Evolutionary conservation across 345 rosid genomes (phyloP).

Genomic region (Schrenkiella parvula): DNA sequence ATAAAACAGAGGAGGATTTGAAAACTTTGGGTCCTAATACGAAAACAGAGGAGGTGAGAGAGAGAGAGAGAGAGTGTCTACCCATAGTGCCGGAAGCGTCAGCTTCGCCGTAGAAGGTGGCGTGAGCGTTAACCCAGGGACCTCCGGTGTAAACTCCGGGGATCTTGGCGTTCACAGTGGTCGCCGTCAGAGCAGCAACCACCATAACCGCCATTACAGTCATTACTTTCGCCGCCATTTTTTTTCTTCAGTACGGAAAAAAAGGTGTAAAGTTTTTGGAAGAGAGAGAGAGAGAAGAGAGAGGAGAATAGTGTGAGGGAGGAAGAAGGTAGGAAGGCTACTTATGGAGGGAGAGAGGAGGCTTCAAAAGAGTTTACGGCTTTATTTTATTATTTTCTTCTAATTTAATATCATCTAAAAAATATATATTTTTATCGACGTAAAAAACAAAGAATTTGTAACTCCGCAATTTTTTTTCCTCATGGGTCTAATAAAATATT

Average conservation of each 20-base stretch:
- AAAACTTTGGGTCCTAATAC: neutral
- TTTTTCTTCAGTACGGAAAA: neutral
- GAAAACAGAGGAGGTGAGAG: neutral
- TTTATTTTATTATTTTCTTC: neutral
- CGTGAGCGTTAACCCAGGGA: constrained; percentile 67
- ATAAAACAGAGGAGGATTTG: neutral
- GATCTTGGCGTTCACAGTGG: constrained; percentile 42
- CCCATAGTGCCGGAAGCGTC: constrained; percentile 96
- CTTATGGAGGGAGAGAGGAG: constrained; percentile 24
- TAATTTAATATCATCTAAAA: no score
- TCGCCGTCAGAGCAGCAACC: constrained; percentile 13
- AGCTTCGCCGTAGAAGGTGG: constrained; percentile 78
- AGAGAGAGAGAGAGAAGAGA: constrained; percentile 17
- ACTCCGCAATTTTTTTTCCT: neutral
- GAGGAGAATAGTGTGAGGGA: constrained; percentile 14
- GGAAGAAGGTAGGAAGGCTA: constrained; percentile 6
- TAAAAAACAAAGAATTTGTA: neutral
- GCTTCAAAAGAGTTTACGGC: constrained; percentile 11
- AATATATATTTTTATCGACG: no score
- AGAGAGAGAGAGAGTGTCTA: constrained; percentile 12
- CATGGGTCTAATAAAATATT: constrained; percentile 6
- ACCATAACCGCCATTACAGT: constrained; percentile 5
- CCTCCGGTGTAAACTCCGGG: constrained; percentile 71
- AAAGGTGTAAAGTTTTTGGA: neutral
- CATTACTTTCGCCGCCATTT: constrained; percentile 29